phyloP scores from a whole-genome alignment of 129 eudicot species.

The Logfia minima region DNA sequence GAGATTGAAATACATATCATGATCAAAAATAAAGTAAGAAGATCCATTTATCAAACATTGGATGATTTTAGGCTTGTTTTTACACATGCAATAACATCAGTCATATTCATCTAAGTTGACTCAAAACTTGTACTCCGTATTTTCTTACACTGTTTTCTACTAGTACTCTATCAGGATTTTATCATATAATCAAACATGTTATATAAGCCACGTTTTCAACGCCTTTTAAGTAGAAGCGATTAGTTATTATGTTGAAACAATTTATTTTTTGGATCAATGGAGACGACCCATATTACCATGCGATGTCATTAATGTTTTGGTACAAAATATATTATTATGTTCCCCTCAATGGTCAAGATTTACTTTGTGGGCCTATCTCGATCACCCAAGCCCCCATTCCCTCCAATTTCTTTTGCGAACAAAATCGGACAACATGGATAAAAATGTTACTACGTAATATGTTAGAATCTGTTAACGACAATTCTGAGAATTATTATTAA shows the following conservation, averaged over 20 bases:
- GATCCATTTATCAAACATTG: too few relatives aligned
- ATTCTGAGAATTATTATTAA: too few relatives aligned
- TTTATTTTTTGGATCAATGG: slow-evolving; percentile 1
- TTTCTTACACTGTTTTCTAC: too few relatives aligned
- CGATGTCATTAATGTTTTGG: slow-evolving; percentile 21
- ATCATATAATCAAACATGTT: background rate
- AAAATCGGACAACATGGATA: background rate
- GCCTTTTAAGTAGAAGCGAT: background rate
- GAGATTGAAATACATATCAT: too few relatives aligned
- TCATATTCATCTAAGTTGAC: too few relatives aligned
- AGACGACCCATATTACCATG: slow-evolving; percentile 1
- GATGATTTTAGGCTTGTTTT: too few relatives aligned
- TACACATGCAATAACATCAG: too few relatives aligned
- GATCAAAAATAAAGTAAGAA: too few relatives aligned
- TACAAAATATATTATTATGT: slow-evolving; percentile 9
- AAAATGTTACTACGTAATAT: too few relatives aligned
- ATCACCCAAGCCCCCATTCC: background rate
- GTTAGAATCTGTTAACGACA: too few relatives aligned
- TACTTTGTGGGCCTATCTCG: background rate
- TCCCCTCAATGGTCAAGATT: slow-evolving; percentile 4
- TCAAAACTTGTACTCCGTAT: too few relatives aligned
- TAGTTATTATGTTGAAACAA: background rate
- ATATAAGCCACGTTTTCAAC: background rate
- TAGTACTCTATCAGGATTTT: too few relatives aligned
- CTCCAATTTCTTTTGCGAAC: background rate